phyloP scores from a whole-genome alignment of 768 basidiomycete genomes.

The Termitomyces bulborhizus region DNA sequence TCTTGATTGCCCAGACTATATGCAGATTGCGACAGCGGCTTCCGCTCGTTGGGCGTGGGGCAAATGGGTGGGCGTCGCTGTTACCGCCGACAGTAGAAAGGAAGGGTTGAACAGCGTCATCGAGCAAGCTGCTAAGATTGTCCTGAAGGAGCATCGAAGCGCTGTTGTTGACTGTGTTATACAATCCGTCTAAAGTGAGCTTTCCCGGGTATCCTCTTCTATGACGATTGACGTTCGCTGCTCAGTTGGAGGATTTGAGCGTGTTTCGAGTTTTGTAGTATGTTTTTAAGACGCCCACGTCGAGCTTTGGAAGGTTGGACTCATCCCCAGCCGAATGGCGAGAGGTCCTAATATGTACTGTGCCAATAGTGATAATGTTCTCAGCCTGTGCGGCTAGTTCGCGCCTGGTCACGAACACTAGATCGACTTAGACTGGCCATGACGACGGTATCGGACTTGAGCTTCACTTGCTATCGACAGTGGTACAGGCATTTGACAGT shows the following conservation, averaged over 20 bases:
- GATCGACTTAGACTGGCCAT: too few relatives aligned
- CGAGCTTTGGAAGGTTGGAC: too few relatives aligned
- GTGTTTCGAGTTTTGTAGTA: neutral
- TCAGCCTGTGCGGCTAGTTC: too few relatives aligned
- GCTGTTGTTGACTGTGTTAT: constrained; percentile 62
- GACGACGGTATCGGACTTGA: too few relatives aligned
- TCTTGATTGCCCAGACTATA: constrained; percentile 54
- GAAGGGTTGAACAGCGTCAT: constrained; percentile 25
- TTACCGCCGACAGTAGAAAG: constrained; percentile 17
- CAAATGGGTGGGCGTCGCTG: constrained; percentile 26
- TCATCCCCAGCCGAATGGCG: too few relatives aligned
- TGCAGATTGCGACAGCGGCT: constrained; percentile 45
- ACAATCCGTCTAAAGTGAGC: constrained; percentile 21
- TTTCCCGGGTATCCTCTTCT: neutral
- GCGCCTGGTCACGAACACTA: too few relatives aligned
- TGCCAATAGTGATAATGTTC: too few relatives aligned
- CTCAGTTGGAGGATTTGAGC: neutral
- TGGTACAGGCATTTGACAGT: too few relatives aligned
- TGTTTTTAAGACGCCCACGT: neutral
- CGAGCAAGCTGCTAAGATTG: constrained; percentile 47
- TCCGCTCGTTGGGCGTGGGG: constrained; percentile 66
- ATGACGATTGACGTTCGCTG: neutral
- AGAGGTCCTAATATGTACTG: too few relatives aligned
- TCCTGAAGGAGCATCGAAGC: constrained; percentile 51
- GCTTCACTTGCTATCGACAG: too few relatives aligned